These are phyloP conservation scores for Solanum gracilifrons DNA, from an alignment of 257 asterid species.

Conservation along the genomic window DNA sequence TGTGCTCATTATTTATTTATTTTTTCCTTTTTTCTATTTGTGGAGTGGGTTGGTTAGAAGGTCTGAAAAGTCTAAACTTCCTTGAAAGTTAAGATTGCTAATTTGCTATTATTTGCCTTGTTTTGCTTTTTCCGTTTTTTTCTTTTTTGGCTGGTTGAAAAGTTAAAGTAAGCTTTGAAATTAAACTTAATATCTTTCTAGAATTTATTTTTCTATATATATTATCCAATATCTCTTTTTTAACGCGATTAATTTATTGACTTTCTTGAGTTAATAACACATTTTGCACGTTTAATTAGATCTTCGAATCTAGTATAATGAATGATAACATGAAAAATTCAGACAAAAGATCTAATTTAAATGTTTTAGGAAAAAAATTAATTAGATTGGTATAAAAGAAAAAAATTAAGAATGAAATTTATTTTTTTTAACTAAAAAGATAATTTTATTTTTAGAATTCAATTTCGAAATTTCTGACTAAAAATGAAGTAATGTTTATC, in stretches of 20 bases:
- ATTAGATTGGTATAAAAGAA: background rate
- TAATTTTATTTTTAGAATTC: background rate
- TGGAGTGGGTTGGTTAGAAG: background rate
- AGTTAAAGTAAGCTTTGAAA: background rate
- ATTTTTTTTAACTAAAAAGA: background rate
- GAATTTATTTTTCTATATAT: background rate
- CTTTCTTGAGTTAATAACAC: background rate
- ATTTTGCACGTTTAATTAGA: background rate
- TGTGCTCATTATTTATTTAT: background rate
- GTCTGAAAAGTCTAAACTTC: background rate
- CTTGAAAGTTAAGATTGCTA: background rate
- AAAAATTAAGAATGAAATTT: background rate
- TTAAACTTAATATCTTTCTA: background rate
- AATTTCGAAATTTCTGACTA: rapidly evolving
- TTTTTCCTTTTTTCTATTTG: background rate
- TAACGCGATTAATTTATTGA: background rate
- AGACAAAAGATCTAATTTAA: too few species aligned
- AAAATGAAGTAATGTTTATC: background rate
- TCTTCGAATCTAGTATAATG: background rate
- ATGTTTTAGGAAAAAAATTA: too few species aligned
- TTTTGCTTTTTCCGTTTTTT: background rate
- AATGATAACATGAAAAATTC: too few species aligned
- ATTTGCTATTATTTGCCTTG: background rate
- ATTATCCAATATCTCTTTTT: background rate
- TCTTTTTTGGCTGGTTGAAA: background rate